phyloP scores from a whole-genome alignment of 331 rosid species.

The Arachis monticola region DNA sequence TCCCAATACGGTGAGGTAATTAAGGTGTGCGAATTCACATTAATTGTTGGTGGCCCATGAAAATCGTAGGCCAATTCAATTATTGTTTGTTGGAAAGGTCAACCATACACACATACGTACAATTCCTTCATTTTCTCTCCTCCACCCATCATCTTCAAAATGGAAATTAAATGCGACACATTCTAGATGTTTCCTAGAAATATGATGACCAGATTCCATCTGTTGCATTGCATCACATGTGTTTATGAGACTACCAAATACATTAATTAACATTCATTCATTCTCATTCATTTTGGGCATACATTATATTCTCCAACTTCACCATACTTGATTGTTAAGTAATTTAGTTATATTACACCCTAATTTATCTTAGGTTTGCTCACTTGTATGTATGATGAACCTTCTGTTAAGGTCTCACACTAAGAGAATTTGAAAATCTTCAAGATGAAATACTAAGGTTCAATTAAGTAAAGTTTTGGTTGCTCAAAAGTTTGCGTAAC shows the following conservation, averaged over 20 bases:
- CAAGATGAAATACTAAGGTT: too few species aligned
- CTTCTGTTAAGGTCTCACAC: too few species aligned
- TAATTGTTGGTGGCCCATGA: slow-evolving; percentile 12
- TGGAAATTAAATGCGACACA: neutral
- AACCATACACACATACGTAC: neutral
- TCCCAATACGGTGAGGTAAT: neutral
- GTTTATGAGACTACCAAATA: neutral
- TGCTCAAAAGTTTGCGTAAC: too few species aligned
- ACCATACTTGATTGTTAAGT: too few species aligned
- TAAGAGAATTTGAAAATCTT: too few species aligned
- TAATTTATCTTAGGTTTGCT: too few species aligned
- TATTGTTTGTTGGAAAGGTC: neutral
- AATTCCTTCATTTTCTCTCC: slow-evolving; percentile 9
- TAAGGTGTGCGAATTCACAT: neutral
- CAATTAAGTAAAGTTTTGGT: too few species aligned
- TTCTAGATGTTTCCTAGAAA: neutral
- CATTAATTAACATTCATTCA: neutral
- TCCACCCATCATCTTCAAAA: neutral
- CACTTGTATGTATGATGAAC: too few species aligned
- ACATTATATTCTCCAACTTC: too few species aligned
- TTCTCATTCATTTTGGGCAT: too few species aligned
- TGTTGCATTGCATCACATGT: too few species aligned
- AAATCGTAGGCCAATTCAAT: neutral
- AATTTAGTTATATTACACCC: too few species aligned
- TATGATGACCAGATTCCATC: neutral